Conservation (phyloP, 2,329 filamentous ascomycete genomes). For the Cordyceps cicadae region DNA sequence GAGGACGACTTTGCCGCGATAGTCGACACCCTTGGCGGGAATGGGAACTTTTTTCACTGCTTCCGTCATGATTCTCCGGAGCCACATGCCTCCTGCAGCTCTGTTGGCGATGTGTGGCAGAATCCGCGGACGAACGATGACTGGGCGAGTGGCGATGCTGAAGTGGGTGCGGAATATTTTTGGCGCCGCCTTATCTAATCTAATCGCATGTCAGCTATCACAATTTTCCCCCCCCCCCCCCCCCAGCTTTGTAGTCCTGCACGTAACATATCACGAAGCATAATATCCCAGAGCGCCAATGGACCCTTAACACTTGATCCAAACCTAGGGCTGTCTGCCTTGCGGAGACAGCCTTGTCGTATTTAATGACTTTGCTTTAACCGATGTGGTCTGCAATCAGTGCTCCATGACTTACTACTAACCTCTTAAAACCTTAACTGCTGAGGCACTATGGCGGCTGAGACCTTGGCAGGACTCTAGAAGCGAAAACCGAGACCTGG, state of each 20-base stretch:
- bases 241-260: no score
- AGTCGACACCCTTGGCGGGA: constrained; percentile 82
- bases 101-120: not conserved
- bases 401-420: no score
- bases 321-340: not conserved
- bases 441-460: not conserved
- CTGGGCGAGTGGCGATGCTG: not conserved
- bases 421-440: not conserved
- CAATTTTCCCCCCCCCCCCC: no score
- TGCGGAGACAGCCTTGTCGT: not conserved
- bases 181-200: constrained; percentile 9
- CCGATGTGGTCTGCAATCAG: not conserved
- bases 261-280: no score
- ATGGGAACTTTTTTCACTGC: constrained; percentile 66
- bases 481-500: not conserved
- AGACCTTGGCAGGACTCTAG: not conserved
- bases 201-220: not conserved
- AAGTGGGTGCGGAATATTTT: constrained; percentile 1
- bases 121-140: not conserved
- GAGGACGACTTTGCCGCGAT: constrained; percentile 85
- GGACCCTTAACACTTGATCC: not conserved
- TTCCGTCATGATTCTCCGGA: constrained; percentile 50
- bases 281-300: not conserved
- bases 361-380: not conserved
- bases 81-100: constrained; percentile 21